Base-by-base conservation (phyloP, 75 land plant species). In the Selaginella moellendorffii region DNA sequence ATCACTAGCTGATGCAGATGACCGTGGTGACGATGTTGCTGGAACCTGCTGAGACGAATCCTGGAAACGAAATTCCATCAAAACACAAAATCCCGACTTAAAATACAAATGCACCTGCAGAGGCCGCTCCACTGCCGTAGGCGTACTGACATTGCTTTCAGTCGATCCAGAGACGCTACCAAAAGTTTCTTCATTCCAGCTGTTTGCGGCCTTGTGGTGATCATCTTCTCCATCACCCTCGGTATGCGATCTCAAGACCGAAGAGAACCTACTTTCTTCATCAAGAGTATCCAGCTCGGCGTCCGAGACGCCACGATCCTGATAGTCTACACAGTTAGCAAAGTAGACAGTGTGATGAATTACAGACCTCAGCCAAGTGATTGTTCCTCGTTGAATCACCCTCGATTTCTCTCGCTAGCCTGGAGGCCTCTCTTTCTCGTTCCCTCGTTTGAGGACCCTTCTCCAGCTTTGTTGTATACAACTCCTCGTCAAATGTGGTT, bases 401-500 rank as follows among this genome's bases (percentile, higher is more conserved):
- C 65, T 85, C 85, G 61, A 92, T 92, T 77, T 92, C 96, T 72
- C 82, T 80, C 5, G 97, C 97, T 64, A 92, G 81, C 62, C 84
- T 72, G 31, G 18, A 42, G 26, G 97, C 97, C 68, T 78, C 79
- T 46, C 73, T 74, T 70, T 92, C 97, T 63, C 75, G 56, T 58
- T 92, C 97, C 62, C 77, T 73, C 72, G 31, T 81, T 64, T 84
- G 90, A 65, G 97, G 96, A 19, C 97, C 97, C 67, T 67, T 89
- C 24, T 83, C 84, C 59, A 92, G 82, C 64, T 83, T 92, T 26
- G 97, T 92, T 1, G 97, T 92, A 30, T 92, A 92, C 2, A 92
- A 69, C 68, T 92, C 97, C 76, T 92, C 97, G 62, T 88, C 67
- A 69, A 85, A 92, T 23, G 97, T 92, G 68, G 84, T 92, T 68